These are phyloP conservation scores for Cystobasidium pallidum DNA, from an alignment of 1,284 basidiomycete species.

Conservation along the genomic window DNA sequence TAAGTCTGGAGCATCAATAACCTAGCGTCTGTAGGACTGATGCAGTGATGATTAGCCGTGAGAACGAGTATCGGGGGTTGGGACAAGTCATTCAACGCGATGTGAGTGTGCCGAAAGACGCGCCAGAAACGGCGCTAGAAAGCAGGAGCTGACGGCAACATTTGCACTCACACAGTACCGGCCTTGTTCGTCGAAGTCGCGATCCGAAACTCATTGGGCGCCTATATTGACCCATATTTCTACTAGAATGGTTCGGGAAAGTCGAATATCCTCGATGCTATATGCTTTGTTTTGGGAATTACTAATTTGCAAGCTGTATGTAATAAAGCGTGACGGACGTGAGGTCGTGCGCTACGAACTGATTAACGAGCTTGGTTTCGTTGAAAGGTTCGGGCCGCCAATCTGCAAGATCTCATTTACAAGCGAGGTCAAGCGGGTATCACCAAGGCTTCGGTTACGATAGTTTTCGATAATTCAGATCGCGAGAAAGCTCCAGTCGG, in stretches of 20 bases:
- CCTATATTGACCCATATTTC: not conserved
- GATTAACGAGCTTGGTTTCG: slow-evolving; percentile 1
- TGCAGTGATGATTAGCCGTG: slow-evolving; percentile 48
- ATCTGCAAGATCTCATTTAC: slow-evolving; percentile 96
- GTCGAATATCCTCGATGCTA: slow-evolving; percentile 96
- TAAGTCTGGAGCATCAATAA: not conserved
- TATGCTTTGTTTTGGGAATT: slow-evolving; percentile 95
- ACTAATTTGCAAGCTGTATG: slow-evolving; percentile 71
- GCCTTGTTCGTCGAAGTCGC: slow-evolving; percentile 15
- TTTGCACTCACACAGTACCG: slow-evolving; percentile 12
- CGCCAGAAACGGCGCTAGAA: not conserved
- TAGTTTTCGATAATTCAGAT: slow-evolving; percentile 99
- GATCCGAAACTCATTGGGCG: not conserved
- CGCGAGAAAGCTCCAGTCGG: slow-evolving; percentile 81
- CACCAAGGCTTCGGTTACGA: slow-evolving; percentile 96
- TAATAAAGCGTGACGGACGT: not conserved
- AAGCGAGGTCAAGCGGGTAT: slow-evolving; percentile 96
- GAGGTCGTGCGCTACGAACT: not conserved
- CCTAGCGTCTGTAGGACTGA: slow-evolving; percentile 42
- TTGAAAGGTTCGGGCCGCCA: slow-evolving; percentile 84
- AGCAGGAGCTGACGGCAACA: not conserved
- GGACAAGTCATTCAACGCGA: slow-evolving; percentile 59
- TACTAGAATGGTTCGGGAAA: slow-evolving; percentile 66
- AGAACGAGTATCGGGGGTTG: slow-evolving; percentile 59
- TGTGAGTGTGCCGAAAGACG: slow-evolving; percentile 21